phyloP scores from a whole-genome alignment of 108 stramenopile species.

The Cylindrotheca closterium region DNA sequence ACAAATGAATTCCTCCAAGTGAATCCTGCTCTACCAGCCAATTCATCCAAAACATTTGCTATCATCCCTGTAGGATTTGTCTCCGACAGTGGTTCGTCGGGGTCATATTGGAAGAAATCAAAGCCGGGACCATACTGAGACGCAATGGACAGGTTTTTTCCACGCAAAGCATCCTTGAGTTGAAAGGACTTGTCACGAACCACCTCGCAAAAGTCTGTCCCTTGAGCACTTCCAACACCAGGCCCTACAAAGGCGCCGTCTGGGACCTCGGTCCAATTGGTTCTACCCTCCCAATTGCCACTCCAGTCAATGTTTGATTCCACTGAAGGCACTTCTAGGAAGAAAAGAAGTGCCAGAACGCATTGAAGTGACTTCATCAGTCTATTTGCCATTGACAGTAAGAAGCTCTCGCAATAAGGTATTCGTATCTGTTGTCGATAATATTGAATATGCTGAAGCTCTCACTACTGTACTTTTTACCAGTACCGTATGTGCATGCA shows the following conservation, averaged over 20 bases:
- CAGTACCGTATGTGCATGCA: no score
- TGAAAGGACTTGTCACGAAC: neutral
- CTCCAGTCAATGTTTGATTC: no score
- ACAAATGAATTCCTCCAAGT: neutral
- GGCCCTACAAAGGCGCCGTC: neutral
- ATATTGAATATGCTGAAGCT: no score
- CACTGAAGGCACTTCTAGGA: no score
- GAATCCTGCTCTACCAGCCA: neutral
- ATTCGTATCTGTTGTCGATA: no score
- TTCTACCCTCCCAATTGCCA: no score
- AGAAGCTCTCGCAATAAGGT: no score
- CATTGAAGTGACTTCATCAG: no score
- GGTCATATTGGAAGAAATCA: neutral
- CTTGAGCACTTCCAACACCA: neutral
- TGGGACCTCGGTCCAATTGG: neutral
- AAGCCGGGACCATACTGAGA: neutral
- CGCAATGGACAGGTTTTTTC: neutral
- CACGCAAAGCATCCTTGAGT: neutral
- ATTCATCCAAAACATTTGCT: neutral
- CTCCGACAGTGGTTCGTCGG: neutral
- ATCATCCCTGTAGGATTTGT: neutral
- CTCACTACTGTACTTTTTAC: no score
- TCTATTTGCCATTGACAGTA: no score
- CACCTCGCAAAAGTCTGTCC: neutral
- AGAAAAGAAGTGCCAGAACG: no score